These are phyloP conservation scores for Thelephora terrestris DNA, from an alignment of 1,284 basidiomycete genomes.

Conservation along the genomic window DNA sequence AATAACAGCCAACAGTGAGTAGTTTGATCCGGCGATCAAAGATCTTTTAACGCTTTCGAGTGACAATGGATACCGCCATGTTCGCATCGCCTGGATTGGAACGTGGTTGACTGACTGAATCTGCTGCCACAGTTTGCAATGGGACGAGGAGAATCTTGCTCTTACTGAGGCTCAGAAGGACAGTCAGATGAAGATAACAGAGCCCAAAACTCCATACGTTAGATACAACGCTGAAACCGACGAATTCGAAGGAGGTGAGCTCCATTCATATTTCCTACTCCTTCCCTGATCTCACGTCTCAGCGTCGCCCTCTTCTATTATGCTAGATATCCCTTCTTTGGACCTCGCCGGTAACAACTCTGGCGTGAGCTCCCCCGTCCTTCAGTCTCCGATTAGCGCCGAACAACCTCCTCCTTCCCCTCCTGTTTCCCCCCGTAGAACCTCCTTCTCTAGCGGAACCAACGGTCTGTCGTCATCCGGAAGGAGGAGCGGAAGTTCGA, in stretches of 20 bases:
- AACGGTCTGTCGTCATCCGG: slow-evolving; percentile 35
- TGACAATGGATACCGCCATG: background rate
- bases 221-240: slow-evolving; percentile 83
- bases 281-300: background rate
- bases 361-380: slow-evolving; percentile 18
- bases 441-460: slow-evolving; percentile 60
- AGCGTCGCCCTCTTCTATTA: background rate
- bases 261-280: slow-evolving; percentile 3
- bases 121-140: slow-evolving; percentile 48
- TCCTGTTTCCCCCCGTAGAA: slow-evolving; percentile 65
- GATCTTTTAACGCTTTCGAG: background rate
- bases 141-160: slow-evolving; percentile 89
- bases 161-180: slow-evolving; percentile 88
- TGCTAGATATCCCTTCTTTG: slow-evolving; percentile 57
- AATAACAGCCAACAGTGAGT: slow-evolving; percentile 37
- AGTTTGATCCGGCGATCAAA: slow-evolving; percentile 3
- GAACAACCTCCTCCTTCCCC: slow-evolving; percentile 28
- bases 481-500: slow-evolving; percentile 52
- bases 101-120: background rate
- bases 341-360: slow-evolving; percentile 32
- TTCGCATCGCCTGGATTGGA: slow-evolving; percentile 17
- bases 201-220: slow-evolving; percentile 94
- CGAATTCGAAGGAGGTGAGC: slow-evolving; percentile 67
- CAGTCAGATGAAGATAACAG: slow-evolving; percentile 93
- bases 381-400: slow-evolving; percentile 17